Evolutionary conservation across 2,329 filamentous ascomycete species (phyloP), one percentile per base, ranked within the genome.

Genomic region (Microcera coccophila): DNA sequence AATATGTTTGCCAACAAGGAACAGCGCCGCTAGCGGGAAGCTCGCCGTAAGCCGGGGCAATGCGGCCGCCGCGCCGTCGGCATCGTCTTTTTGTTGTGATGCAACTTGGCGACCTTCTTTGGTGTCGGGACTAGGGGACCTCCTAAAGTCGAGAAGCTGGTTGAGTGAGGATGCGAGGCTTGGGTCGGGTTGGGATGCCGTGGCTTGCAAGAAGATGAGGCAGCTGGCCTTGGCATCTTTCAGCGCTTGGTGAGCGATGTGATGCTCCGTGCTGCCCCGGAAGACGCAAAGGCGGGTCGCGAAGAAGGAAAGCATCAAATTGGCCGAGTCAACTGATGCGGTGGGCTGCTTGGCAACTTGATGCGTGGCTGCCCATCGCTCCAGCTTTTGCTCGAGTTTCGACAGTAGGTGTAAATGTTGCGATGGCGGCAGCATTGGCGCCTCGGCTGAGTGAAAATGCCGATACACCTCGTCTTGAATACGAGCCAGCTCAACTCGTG

Each of bases 391-490:
- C 33, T 52, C 49, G 12, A 56, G 22, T 9, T 41, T 44, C 7
- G 31, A 20, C 8, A 58, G 26, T 9, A 49, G 8, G 14, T 53
- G 49, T 1, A 28, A 17, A 10, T 46, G 41, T 9, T 44, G 48
- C 0, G 45, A 24, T 17, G 33, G 18, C 7, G 38, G 34, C 8
- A 48, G 18, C 3, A 10, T 42, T 2, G 54, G 45, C 2, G 52
- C 40, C 28, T 52, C 38, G 1, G 47, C 38, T 4, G 49, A 38
- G 3, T 56, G 38, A 1, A 56, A 44, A 4, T 42, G 40, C 2
- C 48, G 50, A 5, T 56, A 53, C 11, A 59, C 37, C 3, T 59
- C 56, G n/a, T 55, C 54, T 11, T 59, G 56, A 15, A 59, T 46
- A 2, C 34, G 45, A 9, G 56, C 47, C 8, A 59, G 44, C 36